phyloP scores from a whole-genome alignment of 805 yeast species.

The Spathaspora gorwiae region DNA sequence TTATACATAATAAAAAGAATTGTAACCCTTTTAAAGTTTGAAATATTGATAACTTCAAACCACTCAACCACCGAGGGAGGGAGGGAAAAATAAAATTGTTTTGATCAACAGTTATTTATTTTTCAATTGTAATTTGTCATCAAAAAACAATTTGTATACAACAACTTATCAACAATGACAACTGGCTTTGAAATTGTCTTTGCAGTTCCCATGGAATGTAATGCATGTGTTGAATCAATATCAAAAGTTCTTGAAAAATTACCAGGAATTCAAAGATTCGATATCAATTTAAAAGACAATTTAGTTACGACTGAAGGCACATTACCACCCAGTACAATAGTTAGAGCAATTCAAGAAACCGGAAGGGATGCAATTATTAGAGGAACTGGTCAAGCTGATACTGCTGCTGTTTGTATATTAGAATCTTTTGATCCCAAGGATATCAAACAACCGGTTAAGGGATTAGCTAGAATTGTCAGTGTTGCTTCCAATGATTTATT shows the following conservation, averaged over 20 bases:
- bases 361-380: slow-evolving; percentile 90
- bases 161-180: background rate
- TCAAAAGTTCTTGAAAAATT: slow-evolving; percentile 47
- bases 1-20: no score
- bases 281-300: slow-evolving; percentile 55
- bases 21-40: no score
- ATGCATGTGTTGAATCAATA: slow-evolving; percentile 63
- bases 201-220: slow-evolving; percentile 82
- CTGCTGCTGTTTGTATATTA: slow-evolving; percentile 87
- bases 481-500: slow-evolving; percentile 50
- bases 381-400: slow-evolving; percentile 82
- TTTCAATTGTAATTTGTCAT: no score
- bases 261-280: slow-evolving; percentile 46
- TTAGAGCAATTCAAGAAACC: slow-evolving; percentile 60
- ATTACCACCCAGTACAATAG: slow-evolving; percentile 71
- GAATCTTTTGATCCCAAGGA: slow-evolving; percentile 61
- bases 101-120: no score
- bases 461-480: slow-evolving; percentile 80
- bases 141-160: no score
- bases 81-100: no score
- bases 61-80: no score
- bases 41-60: no score
- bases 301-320: slow-evolving; percentile 65
- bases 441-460: slow-evolving; percentile 61
- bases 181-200: slow-evolving; percentile 57